These are phyloP conservation scores for Zygosaccharomyces bisporus DNA, from an alignment of 805 yeast genomes.

Conservation along the genomic window DNA sequence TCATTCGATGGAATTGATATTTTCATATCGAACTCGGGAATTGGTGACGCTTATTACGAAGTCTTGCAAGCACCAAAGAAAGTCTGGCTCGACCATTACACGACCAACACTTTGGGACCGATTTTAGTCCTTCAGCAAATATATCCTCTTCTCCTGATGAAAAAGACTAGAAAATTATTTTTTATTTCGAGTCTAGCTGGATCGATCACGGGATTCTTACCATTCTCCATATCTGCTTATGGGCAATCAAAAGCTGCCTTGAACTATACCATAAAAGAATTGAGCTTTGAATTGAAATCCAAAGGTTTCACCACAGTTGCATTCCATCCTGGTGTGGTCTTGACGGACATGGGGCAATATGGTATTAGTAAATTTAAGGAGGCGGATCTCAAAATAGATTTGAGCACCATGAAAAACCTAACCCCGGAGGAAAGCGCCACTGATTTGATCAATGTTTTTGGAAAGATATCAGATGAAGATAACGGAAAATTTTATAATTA, in stretches of 20 bases:
- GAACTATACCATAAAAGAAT: slow-evolving; percentile 31
- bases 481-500: slow-evolving; percentile 30
- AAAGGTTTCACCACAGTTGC: slow-evolving; percentile 34
- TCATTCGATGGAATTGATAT: slow-evolving; percentile 29
- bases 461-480: slow-evolving; percentile 23
- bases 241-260: slow-evolving; percentile 40
- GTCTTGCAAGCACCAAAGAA: slow-evolving; percentile 15
- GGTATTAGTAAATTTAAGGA: slow-evolving; percentile 8
- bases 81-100: slow-evolving; percentile 13
- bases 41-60: slow-evolving; percentile 27
- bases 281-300: slow-evolving; percentile 27
- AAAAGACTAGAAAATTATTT: slow-evolving; percentile 25
- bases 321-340: slow-evolving; percentile 41
- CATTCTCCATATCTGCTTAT: slow-evolving; percentile 29
- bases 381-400: slow-evolving; percentile 3
- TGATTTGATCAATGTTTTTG: slow-evolving; percentile 18
- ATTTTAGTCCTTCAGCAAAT: slow-evolving; percentile 15
- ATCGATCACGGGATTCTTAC: slow-evolving; percentile 20
- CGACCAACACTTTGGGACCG: slow-evolving; percentile 18
- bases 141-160: slow-evolving; percentile 23
- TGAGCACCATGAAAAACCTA: slow-evolving; percentile 9
- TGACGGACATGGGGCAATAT: slow-evolving; percentile 35
- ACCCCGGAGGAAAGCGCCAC: slow-evolving; percentile 32
- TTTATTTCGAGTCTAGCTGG: slow-evolving; percentile 23
- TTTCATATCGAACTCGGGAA: slow-evolving; percentile 34